phyloP scores from a whole-genome alignment of 768 basidiomycete species.

The Exidia glandulosa region DNA sequence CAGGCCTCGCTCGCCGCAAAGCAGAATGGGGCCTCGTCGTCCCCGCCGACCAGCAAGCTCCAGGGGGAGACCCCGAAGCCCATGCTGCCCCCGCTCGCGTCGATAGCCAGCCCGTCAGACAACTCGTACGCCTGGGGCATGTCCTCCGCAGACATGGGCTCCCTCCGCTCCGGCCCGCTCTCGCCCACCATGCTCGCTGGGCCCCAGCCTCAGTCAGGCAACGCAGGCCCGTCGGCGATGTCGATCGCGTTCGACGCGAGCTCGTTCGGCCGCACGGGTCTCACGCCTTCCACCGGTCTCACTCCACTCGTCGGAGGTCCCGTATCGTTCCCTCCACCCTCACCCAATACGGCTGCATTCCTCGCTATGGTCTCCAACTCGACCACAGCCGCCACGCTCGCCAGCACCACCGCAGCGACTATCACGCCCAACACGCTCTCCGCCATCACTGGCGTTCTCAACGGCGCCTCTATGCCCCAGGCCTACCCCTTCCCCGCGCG shows the following conservation, averaged over 20 bases:
- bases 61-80: conserved; percentile 41
- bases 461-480: conserved; percentile 21
- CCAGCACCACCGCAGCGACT: conserved; percentile 24
- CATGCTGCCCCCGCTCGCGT: conserved; percentile 69
- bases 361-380: conserved; percentile 79
- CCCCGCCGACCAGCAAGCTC: conserved; percentile 10
- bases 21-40: background rate
- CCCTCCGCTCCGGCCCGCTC: conserved; percentile 84
- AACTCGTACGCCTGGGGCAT: conserved; percentile 50
- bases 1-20: conserved; percentile 17
- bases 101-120: conserved; percentile 47
- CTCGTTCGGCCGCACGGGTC: conserved; percentile 62
- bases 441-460: conserved; percentile 71
- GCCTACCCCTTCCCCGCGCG: background rate
- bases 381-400: conserved; percentile 13
- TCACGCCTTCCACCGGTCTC: conserved; percentile 77
- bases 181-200: conserved; percentile 95
- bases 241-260: conserved; percentile 50
- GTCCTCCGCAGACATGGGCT: conserved; percentile 49
- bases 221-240: conserved; percentile 14
- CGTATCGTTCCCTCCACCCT: conserved; percentile 67
- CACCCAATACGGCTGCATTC: conserved; percentile 86
- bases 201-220: conserved; percentile 38
- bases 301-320: conserved; percentile 72
- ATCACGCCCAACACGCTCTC: conserved; percentile 67